A percentile compares a stretch with the other conserved stretches of the same genome.
These are phyloP conservation scores for Podochytrium sp. DNA, from an alignment of 192 early-diverging fungal genomes.

Conservation along the genomic window DNA sequence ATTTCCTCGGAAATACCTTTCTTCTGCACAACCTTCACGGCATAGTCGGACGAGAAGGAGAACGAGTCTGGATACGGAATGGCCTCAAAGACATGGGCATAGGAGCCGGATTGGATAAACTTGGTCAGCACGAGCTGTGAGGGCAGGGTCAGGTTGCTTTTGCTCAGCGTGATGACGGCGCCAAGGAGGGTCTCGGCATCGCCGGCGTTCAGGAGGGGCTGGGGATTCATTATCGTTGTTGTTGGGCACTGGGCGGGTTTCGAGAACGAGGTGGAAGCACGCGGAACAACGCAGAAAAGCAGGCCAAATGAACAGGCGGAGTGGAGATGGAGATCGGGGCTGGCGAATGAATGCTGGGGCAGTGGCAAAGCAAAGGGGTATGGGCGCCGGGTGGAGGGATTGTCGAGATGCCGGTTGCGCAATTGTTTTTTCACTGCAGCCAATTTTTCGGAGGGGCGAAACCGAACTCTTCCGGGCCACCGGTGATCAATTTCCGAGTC, in stretches of 20 bases:
- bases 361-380: too few species aligned
- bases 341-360: too few species aligned
- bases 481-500: too few species aligned
- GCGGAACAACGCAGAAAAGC: too few species aligned
- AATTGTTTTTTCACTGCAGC: too few species aligned
- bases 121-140: constrained; percentile 27
- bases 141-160: not conserved
- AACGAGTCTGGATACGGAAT: not conserved
- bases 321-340: too few species aligned
- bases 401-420: too few species aligned
- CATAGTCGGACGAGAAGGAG: constrained; percentile 16
- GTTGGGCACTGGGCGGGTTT: not conserved
- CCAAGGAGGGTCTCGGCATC: not conserved
- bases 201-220: not conserved
- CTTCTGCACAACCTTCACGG: constrained; percentile 51
- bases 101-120: constrained; percentile 52
- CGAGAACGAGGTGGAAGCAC: not conserved
- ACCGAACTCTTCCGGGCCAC: too few species aligned
- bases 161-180: not conserved
- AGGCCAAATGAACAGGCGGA: too few species aligned
- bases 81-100: constrained; percentile 53
- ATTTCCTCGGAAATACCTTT: not conserved
- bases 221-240: not conserved
- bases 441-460: too few species aligned
- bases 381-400: too few species aligned